Evolutionary conservation across 179 eudicot genomes (phyloP).

Genomic region (Actinidia arguta): DNA sequence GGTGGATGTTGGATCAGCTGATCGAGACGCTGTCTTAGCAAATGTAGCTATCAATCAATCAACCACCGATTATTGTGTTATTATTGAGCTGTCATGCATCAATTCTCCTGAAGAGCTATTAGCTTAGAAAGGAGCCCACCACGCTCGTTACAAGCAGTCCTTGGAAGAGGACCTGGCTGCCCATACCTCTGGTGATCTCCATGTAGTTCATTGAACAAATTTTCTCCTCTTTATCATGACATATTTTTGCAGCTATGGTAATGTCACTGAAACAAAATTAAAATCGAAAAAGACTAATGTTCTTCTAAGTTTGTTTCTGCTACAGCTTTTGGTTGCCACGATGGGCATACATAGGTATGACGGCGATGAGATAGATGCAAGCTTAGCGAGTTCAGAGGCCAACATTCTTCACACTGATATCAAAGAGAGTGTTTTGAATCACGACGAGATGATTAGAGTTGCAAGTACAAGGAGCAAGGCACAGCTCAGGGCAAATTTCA

Average conservation of each 20-base stretch:
- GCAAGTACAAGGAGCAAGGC: conserved; percentile 21
- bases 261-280: no score
- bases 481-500: conserved; percentile 34
- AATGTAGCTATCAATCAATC: conserved; percentile 58
- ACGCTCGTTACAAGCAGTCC: conserved; percentile 64
- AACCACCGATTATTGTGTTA: conserved; percentile 46
- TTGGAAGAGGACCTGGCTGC: conserved; percentile 79
- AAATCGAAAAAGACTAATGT: conserved; percentile 5
- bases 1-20: conserved; percentile 77
- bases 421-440: conserved; percentile 11
- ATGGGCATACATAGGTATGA: conserved; percentile 74
- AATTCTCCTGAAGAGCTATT: conserved; percentile 65
- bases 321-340: conserved; percentile 74
- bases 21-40: conserved; percentile 72
- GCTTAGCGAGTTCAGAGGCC: conserved; percentile 70
- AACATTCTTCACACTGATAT: conserved; percentile 42
- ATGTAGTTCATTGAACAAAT: neutral
- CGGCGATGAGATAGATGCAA: conserved; percentile 58
- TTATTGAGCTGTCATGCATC: conserved; percentile 64
- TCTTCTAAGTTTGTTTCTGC: neutral
- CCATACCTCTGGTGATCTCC: conserved; percentile 59
- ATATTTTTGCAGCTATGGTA: neutral
- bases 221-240: neutral
- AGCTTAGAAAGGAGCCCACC: conserved; percentile 70
- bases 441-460: conserved; percentile 17